Conservation (phyloP, 225 moss, liverwort and hornwort species). For the Ulota crispa region DNA sequence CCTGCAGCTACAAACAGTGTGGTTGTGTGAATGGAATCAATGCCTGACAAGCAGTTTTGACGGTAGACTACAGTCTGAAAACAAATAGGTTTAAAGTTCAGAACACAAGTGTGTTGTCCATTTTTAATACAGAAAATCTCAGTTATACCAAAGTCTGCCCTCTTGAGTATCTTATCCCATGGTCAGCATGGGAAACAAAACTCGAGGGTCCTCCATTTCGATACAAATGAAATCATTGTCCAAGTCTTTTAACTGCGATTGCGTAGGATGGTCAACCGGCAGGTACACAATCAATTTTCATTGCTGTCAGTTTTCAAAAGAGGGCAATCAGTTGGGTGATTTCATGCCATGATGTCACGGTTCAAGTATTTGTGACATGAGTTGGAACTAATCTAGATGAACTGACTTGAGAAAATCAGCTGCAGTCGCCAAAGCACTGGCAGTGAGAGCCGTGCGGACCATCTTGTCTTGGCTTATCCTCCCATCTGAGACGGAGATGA, state of each 20-base stretch:
- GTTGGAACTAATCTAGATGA: slow-evolving; percentile 21
- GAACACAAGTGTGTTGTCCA: slow-evolving; percentile 9
- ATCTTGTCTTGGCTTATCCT: slow-evolving; percentile 56
- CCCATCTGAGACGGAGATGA: slow-evolving; percentile 45
- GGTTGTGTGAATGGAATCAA: slow-evolving; percentile 10
- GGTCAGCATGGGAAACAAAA: not conserved
- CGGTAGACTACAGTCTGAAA: not conserved
- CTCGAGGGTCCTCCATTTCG: not conserved
- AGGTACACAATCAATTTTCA: not conserved
- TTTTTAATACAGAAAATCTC: slow-evolving; percentile 7
- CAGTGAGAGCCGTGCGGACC: slow-evolving; percentile 55
- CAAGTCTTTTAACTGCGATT: not conserved
- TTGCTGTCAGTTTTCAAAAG: not conserved
- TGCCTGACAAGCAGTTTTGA: slow-evolving; percentile 30
- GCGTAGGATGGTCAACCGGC: not conserved
- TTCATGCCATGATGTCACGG: not conserved
- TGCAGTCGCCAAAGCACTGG: slow-evolving; percentile 53
- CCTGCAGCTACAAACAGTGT: slow-evolving; percentile 2
- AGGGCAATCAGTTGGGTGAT: not conserved
- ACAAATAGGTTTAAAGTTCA: slow-evolving; percentile 1
- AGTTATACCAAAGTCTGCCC: not conserved
- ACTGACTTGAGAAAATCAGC: slow-evolving; percentile 48
- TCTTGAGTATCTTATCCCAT: not conserved
- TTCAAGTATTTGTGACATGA: not conserved
- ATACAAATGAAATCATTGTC: not conserved